Base-by-base conservation (phyloP, 495 filamentous ascomycete species). In the Friedmanniomyces simplex region DNA sequence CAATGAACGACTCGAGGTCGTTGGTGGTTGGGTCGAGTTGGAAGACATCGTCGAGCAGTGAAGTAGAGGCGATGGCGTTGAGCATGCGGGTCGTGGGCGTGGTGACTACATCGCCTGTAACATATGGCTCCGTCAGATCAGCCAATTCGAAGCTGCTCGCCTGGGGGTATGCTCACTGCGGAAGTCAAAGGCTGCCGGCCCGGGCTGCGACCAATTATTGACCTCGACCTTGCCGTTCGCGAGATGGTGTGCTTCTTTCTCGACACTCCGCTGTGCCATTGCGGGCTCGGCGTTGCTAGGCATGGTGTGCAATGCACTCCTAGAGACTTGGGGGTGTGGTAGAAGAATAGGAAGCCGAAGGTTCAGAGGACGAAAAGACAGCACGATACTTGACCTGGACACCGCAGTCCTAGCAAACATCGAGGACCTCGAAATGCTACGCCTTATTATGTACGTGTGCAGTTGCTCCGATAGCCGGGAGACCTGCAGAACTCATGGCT, bases 61-160 rank as follows among this genome's bases (percentile, higher is more conserved):
- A 68, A 6, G 77, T 78, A 41, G 73, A 66, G 50, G 71, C 69
- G 58, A 84, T 83, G 12, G 82, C 78, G 37, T 76, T 70, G 16
- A 96, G 83, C 91, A 95, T 95, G 12, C 83, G 79, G 4, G 76
- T 52, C 39, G 89, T 95, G 1, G 91, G 91, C 0, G 88, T 90
- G 8, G 91, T 97, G 72, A 91, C 80, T 24, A 85, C 87, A 66
- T 97, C 91, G 70, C 79, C 80, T 82, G 67, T n/a, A 25, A 14
- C 13, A 24, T 24, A 41, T 51, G 16, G 34, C 28, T 32, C 10
- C 28, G 28, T 32, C 28, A 32, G 28, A 5, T 5, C 32, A 59
- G 13, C 20, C 20, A 30, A 28, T 16, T 1, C 14, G 7, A 37
- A 20, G 10, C 5, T 21, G 36, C 12, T 4, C 14, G 21, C 39